Conservation (phyloP, 495 filamentous ascomycete genomes). For the Lentithecium fluviatile region DNA sequence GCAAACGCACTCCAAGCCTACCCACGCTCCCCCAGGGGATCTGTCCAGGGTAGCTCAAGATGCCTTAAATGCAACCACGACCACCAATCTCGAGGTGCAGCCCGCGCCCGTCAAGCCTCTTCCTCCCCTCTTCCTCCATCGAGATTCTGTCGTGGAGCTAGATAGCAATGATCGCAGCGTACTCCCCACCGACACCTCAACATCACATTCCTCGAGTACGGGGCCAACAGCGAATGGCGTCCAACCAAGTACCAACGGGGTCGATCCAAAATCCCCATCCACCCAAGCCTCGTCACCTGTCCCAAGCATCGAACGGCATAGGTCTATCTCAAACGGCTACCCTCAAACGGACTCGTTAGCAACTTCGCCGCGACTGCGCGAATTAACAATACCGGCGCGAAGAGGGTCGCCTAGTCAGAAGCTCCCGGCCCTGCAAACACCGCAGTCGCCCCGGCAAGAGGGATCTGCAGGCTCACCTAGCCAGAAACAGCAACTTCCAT, state of each 20-base stretch:
- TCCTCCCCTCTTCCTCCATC: constrained; percentile 11
- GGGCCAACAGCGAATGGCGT: constrained; percentile 12
- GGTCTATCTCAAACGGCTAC: constrained; percentile 23
- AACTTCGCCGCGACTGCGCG: constrained; percentile 34
- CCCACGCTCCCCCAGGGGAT: constrained; percentile 6
- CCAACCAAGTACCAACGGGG: constrained; percentile 7
- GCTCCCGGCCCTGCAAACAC: constrained; percentile 33
- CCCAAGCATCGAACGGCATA: constrained; percentile 19
- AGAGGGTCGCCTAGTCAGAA: constrained; percentile 33
- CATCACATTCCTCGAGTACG: constrained; percentile 13
- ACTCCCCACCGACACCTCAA: constrained; percentile 11
- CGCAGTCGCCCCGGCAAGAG: constrained; percentile 30
- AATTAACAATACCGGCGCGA: constrained; percentile 29
- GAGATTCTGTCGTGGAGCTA: constrained; percentile 27
- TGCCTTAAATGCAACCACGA: constrained; percentile 14
- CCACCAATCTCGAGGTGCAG: background rate
- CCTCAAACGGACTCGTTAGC: constrained; percentile 29
- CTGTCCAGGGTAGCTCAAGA: constrained; percentile 21
- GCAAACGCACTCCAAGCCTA: background rate
- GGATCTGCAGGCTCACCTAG: constrained; percentile 30
- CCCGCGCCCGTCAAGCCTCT: constrained; percentile 4
- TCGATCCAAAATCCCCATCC: constrained; percentile 12
- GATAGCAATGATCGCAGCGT: constrained; percentile 12
- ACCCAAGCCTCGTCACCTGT: constrained; percentile 24
- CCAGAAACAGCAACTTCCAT: constrained; percentile 26